Evolutionary conservation across 1,284 basidiomycete genomes (phyloP), one percentile per base, ranked within the genome.

Genomic region (Cryptococcus sp.): DNA sequence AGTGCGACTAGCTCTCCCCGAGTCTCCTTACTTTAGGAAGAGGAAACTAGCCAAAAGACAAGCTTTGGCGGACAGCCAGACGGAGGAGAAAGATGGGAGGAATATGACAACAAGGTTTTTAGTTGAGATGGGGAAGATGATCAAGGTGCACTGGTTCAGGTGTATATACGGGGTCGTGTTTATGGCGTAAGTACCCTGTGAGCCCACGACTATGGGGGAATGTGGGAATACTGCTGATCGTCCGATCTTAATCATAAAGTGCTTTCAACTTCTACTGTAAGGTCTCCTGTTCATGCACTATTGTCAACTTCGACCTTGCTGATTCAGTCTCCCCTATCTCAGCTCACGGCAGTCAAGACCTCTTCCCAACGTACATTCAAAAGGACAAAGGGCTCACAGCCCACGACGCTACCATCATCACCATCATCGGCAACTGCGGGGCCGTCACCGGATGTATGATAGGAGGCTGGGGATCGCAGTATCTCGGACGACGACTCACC

Each of bases 251-350:
- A 24, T 61, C 16, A 48, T 71, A 9, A 61, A 56, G 71, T 83
- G 87, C 88, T 8, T 92, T 96, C 83, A 96, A 93, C 80, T 96
- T 96, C 80, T 80, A 91, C 73, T 88, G 28, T 33, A 88, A n/a
- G 45, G n/a, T n/a, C n/a, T n/a, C n/a, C n/a, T 45, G 11, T 2
- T 24, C 18, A 28, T 18, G 2, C 4, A 8, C 5, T 11, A 4
- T 18, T 13, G 21, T 13, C 3, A 13, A 48, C 7, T 16, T 8
- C 20, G 24, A 5, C 12, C 12, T 24, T 15, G 35, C n/a, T 33
- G 21, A 36, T 13, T 8, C 15, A 36, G n/a, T 9, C 28, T 33
- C 9, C 28, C 5, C 28, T 9, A 9, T 33, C 28, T 5, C 28
- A 33, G 28, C 52, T 11, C 61, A 62, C 55, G 60, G 56, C 1